These are phyloP conservation scores for Mallotus repandus DNA, from an alignment of 441 rosid species.

Conservation along the genomic window DNA sequence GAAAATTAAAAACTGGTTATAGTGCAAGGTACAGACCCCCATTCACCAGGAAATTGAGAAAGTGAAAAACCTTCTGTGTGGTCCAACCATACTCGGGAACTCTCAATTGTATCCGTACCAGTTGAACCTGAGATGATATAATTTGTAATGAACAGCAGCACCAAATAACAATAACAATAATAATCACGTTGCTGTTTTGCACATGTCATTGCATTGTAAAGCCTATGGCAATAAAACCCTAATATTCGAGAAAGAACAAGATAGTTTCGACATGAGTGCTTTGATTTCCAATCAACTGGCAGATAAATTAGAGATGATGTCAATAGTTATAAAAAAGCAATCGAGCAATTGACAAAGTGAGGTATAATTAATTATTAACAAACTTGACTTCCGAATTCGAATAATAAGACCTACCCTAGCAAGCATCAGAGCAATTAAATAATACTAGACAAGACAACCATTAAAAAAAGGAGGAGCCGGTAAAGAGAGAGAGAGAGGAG, in stretches of 20 bases:
- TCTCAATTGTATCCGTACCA: conserved; percentile 76
- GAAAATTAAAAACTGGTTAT: conserved; percentile 1
- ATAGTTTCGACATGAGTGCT: background rate
- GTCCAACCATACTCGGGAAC: conserved; percentile 98
- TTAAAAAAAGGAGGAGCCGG: background rate
- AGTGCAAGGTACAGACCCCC: conserved; percentile 49
- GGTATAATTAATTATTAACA: background rate
- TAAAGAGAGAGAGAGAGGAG: background rate
- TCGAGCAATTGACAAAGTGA: background rate
- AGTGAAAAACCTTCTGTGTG: conserved; percentile 89
- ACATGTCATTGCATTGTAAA: too few relatives aligned
- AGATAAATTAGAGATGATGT: background rate
- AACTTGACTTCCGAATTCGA: too few relatives aligned
- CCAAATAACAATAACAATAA: too few relatives aligned
- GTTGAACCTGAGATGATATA: conserved; percentile 51
- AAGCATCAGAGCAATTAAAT: background rate
- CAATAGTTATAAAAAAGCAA: too few relatives aligned
- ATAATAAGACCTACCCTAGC: too few relatives aligned
- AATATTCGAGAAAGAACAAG: background rate
- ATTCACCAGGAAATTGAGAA: conserved; percentile 85
- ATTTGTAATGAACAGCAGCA: too few relatives aligned
- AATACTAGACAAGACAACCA: background rate
- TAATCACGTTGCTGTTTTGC: too few relatives aligned
- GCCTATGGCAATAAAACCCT: conserved; percentile 5
- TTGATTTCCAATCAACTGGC: background rate